A percentile compares a stretch with the other conserved stretches of the same genome.
phyloP scores from a whole-genome alignment of 2,329 filamentous ascomycete species.

The Verticillium nonalfalfae region DNA sequence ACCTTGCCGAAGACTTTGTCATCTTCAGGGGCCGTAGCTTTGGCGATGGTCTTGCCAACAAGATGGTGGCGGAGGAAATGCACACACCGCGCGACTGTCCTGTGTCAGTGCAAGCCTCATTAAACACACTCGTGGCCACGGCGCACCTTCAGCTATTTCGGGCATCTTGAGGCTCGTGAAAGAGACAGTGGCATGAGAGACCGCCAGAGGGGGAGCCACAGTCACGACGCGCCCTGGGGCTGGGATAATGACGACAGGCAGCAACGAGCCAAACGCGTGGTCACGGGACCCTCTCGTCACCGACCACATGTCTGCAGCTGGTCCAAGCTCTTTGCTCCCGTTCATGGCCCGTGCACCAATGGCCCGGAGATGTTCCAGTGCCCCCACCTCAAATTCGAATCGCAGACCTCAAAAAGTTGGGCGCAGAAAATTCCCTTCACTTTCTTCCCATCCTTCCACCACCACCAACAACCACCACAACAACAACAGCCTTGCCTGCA shows the following conservation, averaged over 20 bases:
- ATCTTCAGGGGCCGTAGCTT: constrained; percentile 70
- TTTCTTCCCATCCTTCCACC: constrained; percentile 5
- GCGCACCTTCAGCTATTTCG: constrained; percentile 54
- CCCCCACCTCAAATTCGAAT: constrained; percentile 7
- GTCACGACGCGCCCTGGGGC: background rate
- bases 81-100: constrained; percentile 68
- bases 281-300: constrained; percentile 18
- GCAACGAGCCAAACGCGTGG: constrained; percentile 10
- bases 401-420: constrained; percentile 6
- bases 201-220: background rate
- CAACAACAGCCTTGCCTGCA: constrained; percentile 6
- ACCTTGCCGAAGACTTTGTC: constrained; percentile 85
- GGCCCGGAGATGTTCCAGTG: constrained; percentile 9
- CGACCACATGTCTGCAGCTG: background rate
- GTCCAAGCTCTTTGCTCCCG: constrained; percentile 4
- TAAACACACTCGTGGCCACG: background rate
- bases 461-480: constrained; percentile 9
- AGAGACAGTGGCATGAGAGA: too few species aligned
- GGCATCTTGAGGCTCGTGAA: constrained; percentile 37
- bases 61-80: constrained; percentile 78
- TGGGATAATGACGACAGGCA: background rate
- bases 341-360: constrained; percentile 10
- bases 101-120: constrained; percentile 4
- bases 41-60: constrained; percentile 73
- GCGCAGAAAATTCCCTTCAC: constrained; percentile 15